Base-by-base conservation (phyloP, 2,329 filamentous ascomycete genomes). In the Trichoderma semiorbis region DNA sequence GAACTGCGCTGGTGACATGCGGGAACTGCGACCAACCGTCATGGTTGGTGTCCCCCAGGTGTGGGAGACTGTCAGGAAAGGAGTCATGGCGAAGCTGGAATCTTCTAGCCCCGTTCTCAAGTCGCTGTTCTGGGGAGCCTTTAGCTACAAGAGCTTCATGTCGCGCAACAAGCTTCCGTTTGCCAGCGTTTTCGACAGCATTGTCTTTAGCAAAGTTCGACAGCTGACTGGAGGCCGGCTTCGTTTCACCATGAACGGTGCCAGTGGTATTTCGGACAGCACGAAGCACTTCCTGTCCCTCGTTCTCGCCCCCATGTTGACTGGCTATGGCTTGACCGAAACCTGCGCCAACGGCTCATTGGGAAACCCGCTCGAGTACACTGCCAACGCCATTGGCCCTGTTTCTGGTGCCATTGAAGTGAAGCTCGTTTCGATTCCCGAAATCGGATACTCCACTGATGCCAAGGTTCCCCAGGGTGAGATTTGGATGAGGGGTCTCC, bases 1-100 rank as follows among this genome's bases (percentile, higher is more conserved):
- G 75, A 96, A 98, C 82, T 98, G 93, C 84, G 90, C 91, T 76
- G 95, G 96, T 76, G 96, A 99, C 77, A 97, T 99, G 83, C 92
- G 93, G 73, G 95, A 98, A 79, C 92, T 98, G 80, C 89, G 88
- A 76, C 96, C 96, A 1, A 97, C 94, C 2, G 88, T 98, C 79
- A 88, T 99, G 80, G 92, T 98, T 50, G 96, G 96, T 80, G 96
- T 99, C 3, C 96, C 96, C 2, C 95, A 97, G 72, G 92, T 99
- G 36, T 99, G 95, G 95, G 96, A 99, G 84, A 95, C 93, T 1
- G 92, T 99, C 78, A 95, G 94, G 86, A 99, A 99, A 86, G 96
- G 96, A 69, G 93, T 99, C 77, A 85, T 95, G 74, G 83, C 85
- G 77, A 94, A 94, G 82, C 91, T 98, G 73, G 91, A 93, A 79